Percentiles rank a stretch among this genome's conserved stretches.
Evolutionary conservation across 2,329 filamentous ascomycete species (phyloP).

Genomic region (Ophiostoma angusticollis): DNA sequence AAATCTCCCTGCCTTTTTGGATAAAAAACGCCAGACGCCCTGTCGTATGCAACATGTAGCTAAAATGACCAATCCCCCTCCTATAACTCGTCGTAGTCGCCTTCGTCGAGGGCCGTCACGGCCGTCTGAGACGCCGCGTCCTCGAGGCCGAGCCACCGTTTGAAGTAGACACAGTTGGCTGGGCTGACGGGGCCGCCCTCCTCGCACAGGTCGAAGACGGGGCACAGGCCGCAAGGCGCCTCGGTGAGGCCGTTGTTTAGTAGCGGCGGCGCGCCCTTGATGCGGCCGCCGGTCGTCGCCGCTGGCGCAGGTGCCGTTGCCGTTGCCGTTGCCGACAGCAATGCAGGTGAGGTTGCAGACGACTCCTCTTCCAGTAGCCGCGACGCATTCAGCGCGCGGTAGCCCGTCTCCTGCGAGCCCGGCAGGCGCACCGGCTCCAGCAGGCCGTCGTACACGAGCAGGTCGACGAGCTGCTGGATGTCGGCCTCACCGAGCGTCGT

Average conservation of each 20-base stretch:
- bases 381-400: constrained; percentile 37
- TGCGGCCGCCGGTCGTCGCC: constrained; percentile 9
- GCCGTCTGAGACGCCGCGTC: constrained; percentile 18
- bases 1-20: no score
- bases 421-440: constrained; percentile 48
- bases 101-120: constrained; percentile 7
- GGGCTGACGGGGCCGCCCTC: constrained; percentile 85
- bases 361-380: constrained; percentile 27
- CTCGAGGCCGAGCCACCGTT: constrained; percentile 58
- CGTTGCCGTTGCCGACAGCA: constrained; percentile 5
- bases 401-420: constrained; percentile 33
- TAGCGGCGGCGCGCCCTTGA: constrained; percentile 26
- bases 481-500: constrained; percentile 59
- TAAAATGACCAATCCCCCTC: background rate
- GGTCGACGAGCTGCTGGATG: constrained; percentile 73
- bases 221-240: constrained; percentile 80
- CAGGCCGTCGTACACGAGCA: constrained; percentile 78
- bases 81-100: constrained; percentile 2
- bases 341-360: constrained; percentile 17
- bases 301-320: constrained; percentile 14
- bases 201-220: constrained; percentile 84
- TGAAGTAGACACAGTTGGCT: constrained; percentile 82
- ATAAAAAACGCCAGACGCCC: constrained; percentile 5
- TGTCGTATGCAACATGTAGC: constrained; percentile 7
- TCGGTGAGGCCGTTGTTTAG: constrained; percentile 67